Base-by-base conservation (phyloP, 768 basidiomycete species). In the Tulasnella sp. region DNA sequence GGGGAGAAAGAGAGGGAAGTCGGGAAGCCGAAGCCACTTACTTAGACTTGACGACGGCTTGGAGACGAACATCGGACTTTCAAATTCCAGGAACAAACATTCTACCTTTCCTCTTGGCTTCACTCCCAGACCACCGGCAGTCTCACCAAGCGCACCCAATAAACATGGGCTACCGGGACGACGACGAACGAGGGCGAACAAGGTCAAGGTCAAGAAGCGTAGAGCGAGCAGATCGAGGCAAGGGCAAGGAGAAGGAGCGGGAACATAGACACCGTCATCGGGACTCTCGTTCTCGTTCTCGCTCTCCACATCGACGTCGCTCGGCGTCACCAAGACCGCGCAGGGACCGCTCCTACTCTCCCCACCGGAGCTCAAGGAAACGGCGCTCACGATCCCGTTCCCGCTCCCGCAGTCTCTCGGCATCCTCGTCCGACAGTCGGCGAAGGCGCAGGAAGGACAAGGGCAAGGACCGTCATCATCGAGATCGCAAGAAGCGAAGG, bases 371-470 rank as follows among this genome's bases (percentile, higher is more conserved):
- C 44, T 48, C 62, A 24, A 46, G 12, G 27, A 31, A 40, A 16
- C 21, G 38, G 48, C 76, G 58, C 76, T 40, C 48, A 27, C 31
- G 76, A 34, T 56, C 46, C 10, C 46, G 86, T 74, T 81, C 82
- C 3, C 58, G 81, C 36, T 81, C 82, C 5, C 84, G 84, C 12
- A 81, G 80, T 34, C 82, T 83, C 18, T 76, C 58, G 8, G 79
- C 80, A 34, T 40, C 80, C 18, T 83, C 83, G 38, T 84, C 82
- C n/a, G 79, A 83, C 73, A 82, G 77, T 27, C 82, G 80, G 85
- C 86, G n/a, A 87, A 87, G 18, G 85, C 82, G 81, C 83, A 86
- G 88, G 82, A 89, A 89, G 77, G 87, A 87, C 83, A 82, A 88
- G 83, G 73, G 78, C 10, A 79, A 74, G 40, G 78, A 79, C 3